phyloP scores from a whole-genome alignment of 805 yeast genomes.

The Zygosaccharomyces pseudorouxii region DNA sequence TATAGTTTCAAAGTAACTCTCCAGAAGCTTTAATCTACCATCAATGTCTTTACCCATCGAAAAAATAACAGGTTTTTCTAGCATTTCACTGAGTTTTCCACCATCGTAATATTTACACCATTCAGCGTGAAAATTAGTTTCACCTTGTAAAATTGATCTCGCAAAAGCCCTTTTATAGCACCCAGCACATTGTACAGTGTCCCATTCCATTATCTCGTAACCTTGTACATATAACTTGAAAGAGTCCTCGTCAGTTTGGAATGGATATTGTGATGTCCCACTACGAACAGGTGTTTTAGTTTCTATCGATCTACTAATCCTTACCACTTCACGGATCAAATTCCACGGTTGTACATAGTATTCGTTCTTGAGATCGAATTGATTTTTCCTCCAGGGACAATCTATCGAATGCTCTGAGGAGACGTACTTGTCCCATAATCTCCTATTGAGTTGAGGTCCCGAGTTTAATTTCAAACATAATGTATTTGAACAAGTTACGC shows the following conservation, averaged over 20 bases:
- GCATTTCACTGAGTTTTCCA: constrained; percentile 8
- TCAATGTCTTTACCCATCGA: not conserved
- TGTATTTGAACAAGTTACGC: constrained; percentile 13
- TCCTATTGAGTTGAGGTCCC: constrained; percentile 6
- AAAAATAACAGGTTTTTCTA: constrained; percentile 3
- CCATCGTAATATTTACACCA: constrained; percentile 24
- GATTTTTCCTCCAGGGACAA: constrained; percentile 19
- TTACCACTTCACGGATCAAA: constrained; percentile 14
- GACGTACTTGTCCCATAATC: constrained; percentile 10
- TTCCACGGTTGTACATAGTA: constrained; percentile 15
- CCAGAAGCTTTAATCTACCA: constrained; percentile 7
- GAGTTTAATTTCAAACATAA: constrained; percentile 11
- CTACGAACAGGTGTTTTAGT: not conserved
- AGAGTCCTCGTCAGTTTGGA: constrained; percentile 2
- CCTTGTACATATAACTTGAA: constrained; percentile 15
- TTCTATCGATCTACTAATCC: constrained; percentile 2
- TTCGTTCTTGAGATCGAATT: constrained; percentile 11
- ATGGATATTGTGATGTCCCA: constrained; percentile 1
- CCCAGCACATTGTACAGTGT: constrained; percentile 14
- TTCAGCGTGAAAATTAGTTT: constrained; percentile 15
- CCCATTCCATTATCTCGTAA: constrained; percentile 7
- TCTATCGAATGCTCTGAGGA: constrained; percentile 6
- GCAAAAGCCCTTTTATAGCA: constrained; percentile 17
- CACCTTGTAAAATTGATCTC: constrained; percentile 5
- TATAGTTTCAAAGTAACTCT: constrained; percentile 11